Conservation (phyloP, 83 land plant species). For the Thuja plicata region DNA sequence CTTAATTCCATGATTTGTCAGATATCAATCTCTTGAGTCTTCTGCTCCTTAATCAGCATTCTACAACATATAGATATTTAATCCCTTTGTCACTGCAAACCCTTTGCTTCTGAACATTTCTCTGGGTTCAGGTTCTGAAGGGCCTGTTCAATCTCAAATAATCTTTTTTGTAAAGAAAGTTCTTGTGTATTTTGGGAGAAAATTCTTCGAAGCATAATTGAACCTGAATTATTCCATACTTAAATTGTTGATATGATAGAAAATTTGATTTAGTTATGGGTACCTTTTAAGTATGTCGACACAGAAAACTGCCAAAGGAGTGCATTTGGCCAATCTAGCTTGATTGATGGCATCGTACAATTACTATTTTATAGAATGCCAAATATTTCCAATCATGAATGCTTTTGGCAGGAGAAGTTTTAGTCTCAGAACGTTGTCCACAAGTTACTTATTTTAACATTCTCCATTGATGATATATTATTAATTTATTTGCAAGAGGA, state of each 20-base stretch:
- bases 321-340: neutral
- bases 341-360: neutral
- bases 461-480: neutral
- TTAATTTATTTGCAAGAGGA: neutral
- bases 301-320: neutral
- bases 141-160: too few relatives aligned
- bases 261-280: neutral
- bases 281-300: neutral
- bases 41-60: too few relatives aligned
- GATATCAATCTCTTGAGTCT: too few relatives aligned
- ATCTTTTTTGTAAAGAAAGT: too few relatives aligned
- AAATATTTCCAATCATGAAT: too few relatives aligned
- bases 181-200: too few relatives aligned
- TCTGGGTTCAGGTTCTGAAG: too few relatives aligned
- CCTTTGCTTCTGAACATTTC: too few relatives aligned
- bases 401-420: neutral
- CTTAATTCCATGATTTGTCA: too few relatives aligned
- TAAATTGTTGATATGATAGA: too few relatives aligned
- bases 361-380: neutral
- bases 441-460: neutral
- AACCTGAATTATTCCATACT: neutral
- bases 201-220: neutral
- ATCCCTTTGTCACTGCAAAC: too few relatives aligned
- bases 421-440: neutral
- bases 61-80: too few relatives aligned